A percentile compares a stretch with the other conserved stretches of the same genome.
Evolutionary conservation across 352 stramenopile genomes (phyloP).

Genomic region (Pythium biforme): DNA sequence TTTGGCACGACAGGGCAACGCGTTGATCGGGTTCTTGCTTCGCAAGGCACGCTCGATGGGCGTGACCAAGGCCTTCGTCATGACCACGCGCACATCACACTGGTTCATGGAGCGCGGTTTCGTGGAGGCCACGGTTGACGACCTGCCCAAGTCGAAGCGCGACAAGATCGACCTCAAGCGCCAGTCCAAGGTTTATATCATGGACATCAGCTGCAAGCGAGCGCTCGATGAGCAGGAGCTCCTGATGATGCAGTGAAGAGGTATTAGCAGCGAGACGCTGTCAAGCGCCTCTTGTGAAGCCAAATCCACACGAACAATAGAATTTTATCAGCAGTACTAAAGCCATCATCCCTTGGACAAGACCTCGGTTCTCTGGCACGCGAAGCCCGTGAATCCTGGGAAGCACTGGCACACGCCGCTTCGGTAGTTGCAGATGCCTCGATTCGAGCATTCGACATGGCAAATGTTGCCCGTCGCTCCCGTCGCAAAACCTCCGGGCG

Average conservation of each 20-base stretch:
- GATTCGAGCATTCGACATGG: constrained; percentile 92
- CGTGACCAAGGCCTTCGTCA: constrained; percentile 94
- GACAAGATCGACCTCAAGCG: constrained; percentile 79
- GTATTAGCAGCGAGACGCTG: neutral
- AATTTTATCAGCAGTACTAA: constrained; percentile 6
- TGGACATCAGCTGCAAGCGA: constrained; percentile 84
- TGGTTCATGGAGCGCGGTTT: constrained; percentile 98
- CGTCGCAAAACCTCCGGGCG: constrained; percentile 36
- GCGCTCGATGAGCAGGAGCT: constrained; percentile 85
- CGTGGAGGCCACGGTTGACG: constrained; percentile 84
- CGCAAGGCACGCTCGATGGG: constrained; percentile 83
- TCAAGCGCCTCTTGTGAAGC: neutral
- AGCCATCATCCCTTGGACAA: constrained; percentile 28
- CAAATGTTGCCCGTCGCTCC: constrained; percentile 81
- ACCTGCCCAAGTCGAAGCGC: constrained; percentile 80
- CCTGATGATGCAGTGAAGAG: constrained; percentile 56
- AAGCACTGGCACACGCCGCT: constrained; percentile 88
- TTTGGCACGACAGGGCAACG: constrained; percentile 61
- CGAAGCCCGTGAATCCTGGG: constrained; percentile 61
- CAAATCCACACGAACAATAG: neutral
- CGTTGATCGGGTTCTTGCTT: constrained; percentile 90
- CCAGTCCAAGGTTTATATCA: constrained; percentile 88
- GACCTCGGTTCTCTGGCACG: constrained; percentile 46
- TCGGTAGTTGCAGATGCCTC: constrained; percentile 88
- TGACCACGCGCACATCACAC: constrained; percentile 97